Base-by-base conservation (phyloP, 495 filamentous ascomycete species). In the Penicillium dipodomyicola region DNA sequence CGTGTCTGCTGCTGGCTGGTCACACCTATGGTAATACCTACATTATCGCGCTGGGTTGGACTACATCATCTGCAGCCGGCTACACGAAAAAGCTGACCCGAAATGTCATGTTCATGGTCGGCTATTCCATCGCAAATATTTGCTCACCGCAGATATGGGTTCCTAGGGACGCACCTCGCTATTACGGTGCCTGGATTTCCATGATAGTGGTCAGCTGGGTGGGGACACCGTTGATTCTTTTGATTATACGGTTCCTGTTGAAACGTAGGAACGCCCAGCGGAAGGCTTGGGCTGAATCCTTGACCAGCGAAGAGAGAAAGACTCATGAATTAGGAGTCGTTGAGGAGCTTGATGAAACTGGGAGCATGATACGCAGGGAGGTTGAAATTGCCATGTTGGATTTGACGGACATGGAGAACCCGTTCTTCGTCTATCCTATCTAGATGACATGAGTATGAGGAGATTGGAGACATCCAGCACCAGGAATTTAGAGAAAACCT, bases 351-450 rank as follows among this genome's bases (percentile, higher is more conserved):
- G 62, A 61, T 48, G 61, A 61, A 27, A 51, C 49, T 43, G 64
- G 64, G 5, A 29, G 45, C 9, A 33, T 56, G 30, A 60, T 60
- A 20, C 47, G 39, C 33, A 54, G 22, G 33, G 52, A 65, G 43
- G 65, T 65, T 14, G 65, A 67, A 41, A 22, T 67, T 22, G 48
- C 65, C 12, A 32, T 63, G 48, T 40, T 67, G 57, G 65, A 67
- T 58, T 46, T 67, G 59, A 67, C 65, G 23, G 65, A 67, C 29
- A 46, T 65, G 59, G 62, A 67, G 57, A 67, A 67, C 37, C 62
- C 52, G 40, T 63, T 41, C 17, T 67, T 67, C 30, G 55, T 67
- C 19, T 67, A 67, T 54, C 65, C 65, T 12, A 46, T 46, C 14
- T 46, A 15, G 3, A 39, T n/a, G 15, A 2, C 5, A 39, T 15